phyloP scores from a whole-genome alignment of 163 green algal genomes.

The Botryococcus braunii region DNA sequence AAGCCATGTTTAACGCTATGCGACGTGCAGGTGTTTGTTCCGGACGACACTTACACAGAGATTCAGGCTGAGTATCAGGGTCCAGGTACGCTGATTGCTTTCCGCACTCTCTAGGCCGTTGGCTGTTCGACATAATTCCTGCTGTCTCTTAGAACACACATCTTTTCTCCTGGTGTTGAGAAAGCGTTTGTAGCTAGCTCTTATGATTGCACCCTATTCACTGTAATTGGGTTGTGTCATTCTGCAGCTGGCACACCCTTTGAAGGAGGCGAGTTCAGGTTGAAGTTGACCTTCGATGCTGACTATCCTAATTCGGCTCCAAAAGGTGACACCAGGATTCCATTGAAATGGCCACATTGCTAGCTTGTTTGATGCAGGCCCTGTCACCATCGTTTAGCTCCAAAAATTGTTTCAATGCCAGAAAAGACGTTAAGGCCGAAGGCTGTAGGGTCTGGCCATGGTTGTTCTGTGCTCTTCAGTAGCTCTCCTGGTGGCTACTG shows the following conservation, averaged over 20 bases:
- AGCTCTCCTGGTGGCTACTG: not conserved
- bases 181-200: not conserved
- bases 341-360: no score
- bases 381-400: not conserved
- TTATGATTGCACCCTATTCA: not conserved
- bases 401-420: not conserved
- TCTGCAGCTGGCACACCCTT: constrained; percentile 74
- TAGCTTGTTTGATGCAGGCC: not conserved
- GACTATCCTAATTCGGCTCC: constrained; percentile 79
- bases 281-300: constrained; percentile 65
- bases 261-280: constrained; percentile 79
- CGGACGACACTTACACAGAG: constrained; percentile 78
- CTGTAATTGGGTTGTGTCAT: not conserved
- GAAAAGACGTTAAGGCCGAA: not conserved
- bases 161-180: not conserved
- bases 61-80: constrained; percentile 82
- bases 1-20: not conserved
- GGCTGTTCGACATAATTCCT: not conserved
- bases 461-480: not conserved
- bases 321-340: no score
- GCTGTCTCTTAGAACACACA: not conserved
- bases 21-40: constrained; percentile 50
- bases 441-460: not conserved
- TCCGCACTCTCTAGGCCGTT: not conserved
- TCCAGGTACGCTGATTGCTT: constrained; percentile 33